These are phyloP conservation scores for Ajuga chamaepitys DNA, from an alignment of 257 asterid species.

Conservation along the genomic window DNA sequence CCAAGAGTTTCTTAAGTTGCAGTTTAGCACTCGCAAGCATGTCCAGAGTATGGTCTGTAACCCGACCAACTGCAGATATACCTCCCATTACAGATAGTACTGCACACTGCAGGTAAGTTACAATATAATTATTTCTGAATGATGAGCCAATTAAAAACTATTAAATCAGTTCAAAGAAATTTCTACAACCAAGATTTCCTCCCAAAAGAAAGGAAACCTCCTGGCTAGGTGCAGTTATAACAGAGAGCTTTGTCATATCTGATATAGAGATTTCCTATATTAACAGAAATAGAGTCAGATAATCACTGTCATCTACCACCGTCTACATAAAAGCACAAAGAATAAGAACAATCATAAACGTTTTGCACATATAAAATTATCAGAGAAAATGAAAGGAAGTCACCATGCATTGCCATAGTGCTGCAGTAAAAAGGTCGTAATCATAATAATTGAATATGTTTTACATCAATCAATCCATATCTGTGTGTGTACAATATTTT, in stretches of 20 bases:
- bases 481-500: not conserved
- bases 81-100: conserved; percentile 63
- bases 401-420: not conserved
- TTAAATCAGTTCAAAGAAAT: not conserved
- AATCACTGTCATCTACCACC: not conserved
- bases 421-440: not conserved
- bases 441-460: not conserved
- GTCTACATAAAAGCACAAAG: not conserved
- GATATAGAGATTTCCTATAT: not conserved
- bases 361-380: not conserved
- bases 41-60: conserved; percentile 44
- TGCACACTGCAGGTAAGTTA: conserved; percentile 43
- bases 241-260: not conserved
- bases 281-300: not conserved
- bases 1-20: conserved; percentile 77
- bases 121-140: not conserved
- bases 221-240: not conserved
- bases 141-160: not conserved
- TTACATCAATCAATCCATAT: not conserved
- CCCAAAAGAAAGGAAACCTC: conserved; percentile 5
- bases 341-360: not conserved
- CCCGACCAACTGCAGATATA: conserved; percentile 40
- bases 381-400: not conserved
- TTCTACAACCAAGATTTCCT: not conserved
- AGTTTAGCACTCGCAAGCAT: conserved; percentile 59